These are phyloP conservation scores for Fusarium penzigii DNA, from an alignment of 2,329 filamentous ascomycete genomes.

Conservation along the genomic window DNA sequence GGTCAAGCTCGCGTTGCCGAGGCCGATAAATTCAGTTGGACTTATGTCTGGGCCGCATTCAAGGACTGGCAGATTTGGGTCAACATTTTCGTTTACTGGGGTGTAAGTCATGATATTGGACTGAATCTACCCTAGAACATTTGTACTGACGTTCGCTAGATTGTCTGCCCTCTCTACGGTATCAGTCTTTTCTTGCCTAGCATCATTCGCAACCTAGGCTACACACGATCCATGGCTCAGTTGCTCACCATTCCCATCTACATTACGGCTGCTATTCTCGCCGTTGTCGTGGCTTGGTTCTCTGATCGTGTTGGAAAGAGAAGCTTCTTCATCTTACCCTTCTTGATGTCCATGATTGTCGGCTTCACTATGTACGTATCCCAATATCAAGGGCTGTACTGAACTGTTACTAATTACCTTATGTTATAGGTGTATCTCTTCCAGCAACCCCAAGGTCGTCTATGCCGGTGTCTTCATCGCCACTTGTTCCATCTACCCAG, in stretches of 20 bases:
- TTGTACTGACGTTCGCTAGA: slow-evolving; percentile 31
- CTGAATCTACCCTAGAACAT: background rate
- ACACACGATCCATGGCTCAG: slow-evolving; percentile 59
- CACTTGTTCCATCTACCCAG: slow-evolving; percentile 77
- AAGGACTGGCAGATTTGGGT: slow-evolving; percentile 79
- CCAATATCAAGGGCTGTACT: background rate
- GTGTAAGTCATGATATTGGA: slow-evolving; percentile 44
- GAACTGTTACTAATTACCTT: background rate
- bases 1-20: slow-evolving; percentile 49
- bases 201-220: slow-evolving; percentile 62
- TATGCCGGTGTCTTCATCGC: slow-evolving; percentile 79
- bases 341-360: slow-evolving; percentile 53
- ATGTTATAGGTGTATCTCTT: slow-evolving; percentile 54
- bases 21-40: slow-evolving; percentile 74
- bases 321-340: slow-evolving; percentile 56
- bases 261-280: slow-evolving; percentile 63
- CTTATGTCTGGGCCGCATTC: slow-evolving; percentile 71
- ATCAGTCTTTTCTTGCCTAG: slow-evolving; percentile 63
- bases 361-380: slow-evolving; percentile 55
- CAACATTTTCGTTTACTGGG: slow-evolving; percentile 63
- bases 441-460: slow-evolving; percentile 56
- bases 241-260: slow-evolving; percentile 64
- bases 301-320: slow-evolving; percentile 57
- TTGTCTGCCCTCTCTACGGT: slow-evolving; percentile 56
- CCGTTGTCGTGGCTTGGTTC: slow-evolving; percentile 53